A percentile compares a stretch with the other conserved stretches of the same genome.
Evolutionary conservation across 2,329 filamentous ascomycete species (phyloP).

Genomic region (Penicillium glabrum): DNA sequence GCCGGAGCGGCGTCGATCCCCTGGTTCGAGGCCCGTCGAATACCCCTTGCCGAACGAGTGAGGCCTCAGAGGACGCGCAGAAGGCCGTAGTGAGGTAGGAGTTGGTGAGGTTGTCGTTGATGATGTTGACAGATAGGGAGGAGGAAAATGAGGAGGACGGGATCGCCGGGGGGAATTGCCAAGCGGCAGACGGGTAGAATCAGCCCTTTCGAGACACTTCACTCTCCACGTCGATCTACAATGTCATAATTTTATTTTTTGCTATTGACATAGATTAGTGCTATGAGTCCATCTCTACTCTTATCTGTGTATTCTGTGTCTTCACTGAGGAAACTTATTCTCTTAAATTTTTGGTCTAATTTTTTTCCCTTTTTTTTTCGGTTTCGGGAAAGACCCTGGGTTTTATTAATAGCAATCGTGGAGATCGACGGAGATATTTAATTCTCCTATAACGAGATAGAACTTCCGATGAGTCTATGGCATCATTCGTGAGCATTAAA

Average conservation of each 20-base stretch:
- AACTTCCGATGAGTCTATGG: neutral
- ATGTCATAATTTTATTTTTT: neutral
- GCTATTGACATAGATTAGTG: too few species aligned
- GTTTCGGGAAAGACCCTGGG: neutral
- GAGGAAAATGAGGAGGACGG: conserved; percentile 19
- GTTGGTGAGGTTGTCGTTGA: neutral
- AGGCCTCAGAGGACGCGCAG: conserved; percentile 20
- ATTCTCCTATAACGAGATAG: neutral
- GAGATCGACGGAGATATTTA: neutral
- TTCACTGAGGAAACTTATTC: neutral
- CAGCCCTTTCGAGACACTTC: conserved; percentile 2
- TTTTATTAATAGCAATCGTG: neutral
- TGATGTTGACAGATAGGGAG: conserved; percentile 13
- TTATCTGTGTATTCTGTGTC: neutral
- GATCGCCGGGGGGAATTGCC: conserved; percentile 20
- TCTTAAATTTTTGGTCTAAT: neutral
- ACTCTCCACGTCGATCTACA: neutral
- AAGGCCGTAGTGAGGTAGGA: conserved; percentile 1
- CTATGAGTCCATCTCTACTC: neutral
- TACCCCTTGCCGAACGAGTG: conserved; percentile 28
- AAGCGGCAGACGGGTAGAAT: conserved; percentile 14
- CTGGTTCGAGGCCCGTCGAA: conserved; percentile 19
- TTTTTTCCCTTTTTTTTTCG: neutral
- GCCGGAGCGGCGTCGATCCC: conserved; percentile 17
- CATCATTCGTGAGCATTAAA: neutral